Conservation (phyloP, 306 rosid species). For the Arachis hypogaea region DNA sequence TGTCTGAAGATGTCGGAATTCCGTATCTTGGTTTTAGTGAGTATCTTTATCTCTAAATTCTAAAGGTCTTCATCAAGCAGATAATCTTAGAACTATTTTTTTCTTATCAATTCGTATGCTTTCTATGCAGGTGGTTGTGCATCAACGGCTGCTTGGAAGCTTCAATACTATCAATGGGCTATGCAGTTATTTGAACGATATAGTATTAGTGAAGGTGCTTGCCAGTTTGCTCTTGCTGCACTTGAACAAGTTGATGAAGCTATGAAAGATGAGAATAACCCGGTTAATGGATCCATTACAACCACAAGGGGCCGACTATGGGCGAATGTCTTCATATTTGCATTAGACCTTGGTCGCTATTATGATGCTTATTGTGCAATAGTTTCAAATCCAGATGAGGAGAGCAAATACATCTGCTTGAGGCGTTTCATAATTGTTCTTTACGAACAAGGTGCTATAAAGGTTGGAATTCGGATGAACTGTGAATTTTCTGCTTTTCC, state of each 20-base stretch:
- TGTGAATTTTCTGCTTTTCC: constrained; percentile 20
- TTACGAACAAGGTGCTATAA: constrained; percentile 76
- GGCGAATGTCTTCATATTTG: constrained; percentile 92
- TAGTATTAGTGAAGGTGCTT: constrained; percentile 84
- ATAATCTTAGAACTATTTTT: neutral
- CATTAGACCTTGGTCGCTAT: constrained; percentile 76
- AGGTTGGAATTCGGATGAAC: constrained; percentile 75
- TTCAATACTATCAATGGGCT: constrained; percentile 90
- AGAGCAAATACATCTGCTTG: constrained; percentile 87
- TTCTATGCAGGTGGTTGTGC: constrained; percentile 55
- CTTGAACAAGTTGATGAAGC: constrained; percentile 97
- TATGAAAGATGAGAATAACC: constrained; percentile 50
- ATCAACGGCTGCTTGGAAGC: constrained; percentile 70
- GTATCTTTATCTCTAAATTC: constrained; percentile 42
- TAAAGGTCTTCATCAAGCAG: constrained; percentile 28
- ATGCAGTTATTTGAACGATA: constrained; percentile 93
- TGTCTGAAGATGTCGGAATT: constrained; percentile 63
- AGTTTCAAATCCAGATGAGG: constrained; percentile 94
- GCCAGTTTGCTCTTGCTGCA: constrained; percentile 96
- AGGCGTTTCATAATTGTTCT: constrained; percentile 92
- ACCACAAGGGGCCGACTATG: constrained; percentile 85
- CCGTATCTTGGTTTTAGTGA: constrained; percentile 66
- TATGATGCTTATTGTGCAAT: constrained; percentile 94
- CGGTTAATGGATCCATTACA: constrained; percentile 60
- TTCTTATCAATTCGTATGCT: constrained; percentile 16